phyloP scores from a whole-genome alignment of 345 rosid species.

The Bruguiera sexangula region DNA sequence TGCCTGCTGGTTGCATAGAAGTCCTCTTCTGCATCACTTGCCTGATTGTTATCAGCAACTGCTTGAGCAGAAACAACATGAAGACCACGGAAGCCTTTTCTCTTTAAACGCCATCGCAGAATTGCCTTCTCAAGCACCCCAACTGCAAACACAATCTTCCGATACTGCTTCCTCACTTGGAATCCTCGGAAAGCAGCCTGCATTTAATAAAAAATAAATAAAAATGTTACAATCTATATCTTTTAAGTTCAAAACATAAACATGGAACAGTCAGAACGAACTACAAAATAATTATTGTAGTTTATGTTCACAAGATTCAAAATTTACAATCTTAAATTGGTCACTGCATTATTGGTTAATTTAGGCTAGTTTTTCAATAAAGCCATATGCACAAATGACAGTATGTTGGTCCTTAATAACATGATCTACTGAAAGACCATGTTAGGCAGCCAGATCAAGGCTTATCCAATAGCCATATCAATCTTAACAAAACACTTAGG shows the following conservation, averaged over 20 bases:
- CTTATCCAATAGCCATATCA: neutral
- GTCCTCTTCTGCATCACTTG: constrained; percentile 58
- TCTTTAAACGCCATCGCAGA: constrained; percentile 82
- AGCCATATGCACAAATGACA: no score
- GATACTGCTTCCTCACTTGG: constrained; percentile 74
- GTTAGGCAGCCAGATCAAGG: neutral
- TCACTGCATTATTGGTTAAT: no score
- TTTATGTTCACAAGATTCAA: neutral
- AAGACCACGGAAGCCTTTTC: constrained; percentile 81
- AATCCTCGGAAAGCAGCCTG: constrained; percentile 88
- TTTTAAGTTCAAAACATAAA: neutral
- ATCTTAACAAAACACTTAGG: neutral
- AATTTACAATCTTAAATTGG: neutral
- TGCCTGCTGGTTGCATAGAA: constrained; percentile 66
- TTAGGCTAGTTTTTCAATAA: no score
- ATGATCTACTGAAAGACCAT: neutral
- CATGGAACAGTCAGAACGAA: neutral
- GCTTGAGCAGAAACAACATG: constrained; percentile 43
- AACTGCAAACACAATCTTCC: constrained; percentile 84
- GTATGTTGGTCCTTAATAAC: neutral
- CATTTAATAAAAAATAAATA: constrained; percentile 19
- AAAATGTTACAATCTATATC: neutral
- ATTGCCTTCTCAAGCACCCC: constrained; percentile 91
- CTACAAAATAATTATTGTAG: neutral
- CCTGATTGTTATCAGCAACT: constrained; percentile 27